These are phyloP conservation scores for Graphilbum fragrans DNA, from an alignment of 2,329 filamentous ascomycete species.

Conservation along the genomic window DNA sequence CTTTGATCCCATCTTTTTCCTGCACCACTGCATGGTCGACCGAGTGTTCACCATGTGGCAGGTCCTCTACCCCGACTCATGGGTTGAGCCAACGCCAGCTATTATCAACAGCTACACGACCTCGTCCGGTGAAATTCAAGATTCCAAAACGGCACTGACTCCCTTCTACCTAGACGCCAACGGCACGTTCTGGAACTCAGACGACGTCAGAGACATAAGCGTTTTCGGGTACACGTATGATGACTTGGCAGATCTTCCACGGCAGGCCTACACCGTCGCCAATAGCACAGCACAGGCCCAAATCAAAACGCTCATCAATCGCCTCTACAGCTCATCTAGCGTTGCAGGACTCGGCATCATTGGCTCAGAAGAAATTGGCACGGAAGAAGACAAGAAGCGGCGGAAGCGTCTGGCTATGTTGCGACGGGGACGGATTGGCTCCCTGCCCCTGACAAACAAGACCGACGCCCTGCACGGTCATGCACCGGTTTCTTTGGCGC, in stretches of 20 bases:
- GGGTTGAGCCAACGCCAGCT: constrained; percentile 44
- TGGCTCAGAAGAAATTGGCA: background rate
- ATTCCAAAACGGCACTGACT: constrained; percentile 44
- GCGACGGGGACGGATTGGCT: too few species aligned
- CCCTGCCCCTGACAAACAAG: too few species aligned
- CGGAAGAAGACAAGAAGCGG: background rate
- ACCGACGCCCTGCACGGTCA: too few species aligned
- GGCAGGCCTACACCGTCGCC: constrained; percentile 12
- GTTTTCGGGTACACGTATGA: constrained; percentile 65
- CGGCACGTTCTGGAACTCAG: constrained; percentile 57
- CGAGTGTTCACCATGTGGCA: constrained; percentile 70
- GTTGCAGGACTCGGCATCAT: constrained; percentile 18
- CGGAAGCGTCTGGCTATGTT: too few species aligned
- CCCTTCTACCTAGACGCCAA: constrained; percentile 51
- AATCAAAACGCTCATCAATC: constrained; percentile 43
- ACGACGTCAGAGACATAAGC: constrained; percentile 43
- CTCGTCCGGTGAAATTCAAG: constrained; percentile 37
- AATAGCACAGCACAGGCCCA: constrained; percentile 23
- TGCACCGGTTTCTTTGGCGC: too few species aligned
- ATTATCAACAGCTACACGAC: constrained; percentile 51
- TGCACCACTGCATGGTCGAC: constrained; percentile 69
- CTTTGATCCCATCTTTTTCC: constrained; percentile 68
- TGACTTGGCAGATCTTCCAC: constrained; percentile 30
- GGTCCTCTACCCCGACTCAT: constrained; percentile 54
- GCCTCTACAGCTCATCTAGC: constrained; percentile 41